Evolutionary conservation across 163 green algal species (phyloP).

Genomic region (Scenedesmus sp.): DNA sequence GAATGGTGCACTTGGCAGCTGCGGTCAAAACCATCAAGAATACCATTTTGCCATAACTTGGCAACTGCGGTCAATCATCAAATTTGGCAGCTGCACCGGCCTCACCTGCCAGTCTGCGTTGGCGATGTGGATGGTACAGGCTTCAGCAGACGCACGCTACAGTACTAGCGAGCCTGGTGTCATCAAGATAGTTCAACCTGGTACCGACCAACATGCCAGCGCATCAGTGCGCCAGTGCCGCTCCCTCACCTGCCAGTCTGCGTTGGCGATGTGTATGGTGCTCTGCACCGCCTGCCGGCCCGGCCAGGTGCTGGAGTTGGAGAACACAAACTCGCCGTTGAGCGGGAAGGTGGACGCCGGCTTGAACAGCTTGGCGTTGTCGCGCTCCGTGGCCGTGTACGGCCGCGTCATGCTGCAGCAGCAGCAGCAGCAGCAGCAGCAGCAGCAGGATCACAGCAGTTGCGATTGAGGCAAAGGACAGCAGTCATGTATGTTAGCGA

Average conservation of each 20-base stretch:
- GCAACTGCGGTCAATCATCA: no score
- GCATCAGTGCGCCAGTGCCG: no score
- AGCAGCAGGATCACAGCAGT: neutral
- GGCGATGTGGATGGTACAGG: constrained; percentile 37
- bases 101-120: constrained; percentile 43
- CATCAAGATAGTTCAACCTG: no score
- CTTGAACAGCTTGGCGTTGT: neutral
- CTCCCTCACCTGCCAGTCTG: constrained; percentile 34
- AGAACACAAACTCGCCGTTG: constrained; percentile 26
- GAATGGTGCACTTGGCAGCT: constrained; percentile 14
- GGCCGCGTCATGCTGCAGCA: constrained; percentile 51
- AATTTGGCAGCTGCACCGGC: neutral
- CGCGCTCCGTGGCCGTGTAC: constrained; percentile 46
- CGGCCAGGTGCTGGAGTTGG: constrained; percentile 7
- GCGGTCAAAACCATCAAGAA: no score
- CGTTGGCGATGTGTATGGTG: constrained; percentile 46
- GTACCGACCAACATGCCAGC: no score
- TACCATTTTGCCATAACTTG: no score
- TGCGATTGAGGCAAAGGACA: neutral
- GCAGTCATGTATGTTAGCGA: no score
- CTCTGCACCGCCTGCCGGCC: neutral
- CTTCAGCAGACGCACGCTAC: no score
- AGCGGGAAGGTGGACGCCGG: neutral
- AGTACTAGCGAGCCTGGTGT: no score
- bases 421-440: neutral